Evolutionary conservation across 768 basidiomycete species (phyloP).

Genomic region (Coprinopsis sp.): DNA sequence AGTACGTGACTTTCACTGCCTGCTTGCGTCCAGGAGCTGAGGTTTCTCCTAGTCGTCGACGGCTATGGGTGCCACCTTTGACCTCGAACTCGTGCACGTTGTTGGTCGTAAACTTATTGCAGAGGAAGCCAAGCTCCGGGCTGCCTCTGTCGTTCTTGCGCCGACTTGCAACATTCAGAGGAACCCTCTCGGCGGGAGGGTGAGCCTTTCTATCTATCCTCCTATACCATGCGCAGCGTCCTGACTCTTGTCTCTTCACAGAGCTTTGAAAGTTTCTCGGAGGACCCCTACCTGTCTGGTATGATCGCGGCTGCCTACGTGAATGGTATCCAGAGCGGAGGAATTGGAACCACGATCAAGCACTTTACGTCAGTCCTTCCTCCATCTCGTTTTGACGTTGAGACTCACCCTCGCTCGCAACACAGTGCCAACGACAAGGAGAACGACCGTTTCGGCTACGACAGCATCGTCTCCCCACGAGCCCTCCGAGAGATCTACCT

Average conservation of each 20-base stretch:
- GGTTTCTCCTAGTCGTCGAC: slow-evolving; percentile 47
- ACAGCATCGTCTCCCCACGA: slow-evolving; percentile 59
- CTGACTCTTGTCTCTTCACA: slow-evolving; percentile 16
- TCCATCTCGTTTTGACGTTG: background rate
- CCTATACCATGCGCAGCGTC: background rate
- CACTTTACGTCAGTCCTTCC: slow-evolving; percentile 61
- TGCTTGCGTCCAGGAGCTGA: background rate
- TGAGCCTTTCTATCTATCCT: slow-evolving; percentile 21
- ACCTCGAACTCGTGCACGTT: slow-evolving; percentile 56
- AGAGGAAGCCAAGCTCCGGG: slow-evolving; percentile 63
- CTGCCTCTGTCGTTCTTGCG: slow-evolving; percentile 66
- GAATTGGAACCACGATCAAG: slow-evolving; percentile 74
- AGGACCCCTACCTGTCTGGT: slow-evolving; percentile 74
- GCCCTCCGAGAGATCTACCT: slow-evolving; percentile 74
- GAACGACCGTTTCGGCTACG: slow-evolving; percentile 65
- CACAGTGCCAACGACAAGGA: slow-evolving; percentile 76
- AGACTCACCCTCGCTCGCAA: background rate
- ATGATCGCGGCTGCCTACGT: slow-evolving; percentile 66
- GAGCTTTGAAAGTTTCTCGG: slow-evolving; percentile 77
- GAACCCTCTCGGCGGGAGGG: slow-evolving; percentile 70
- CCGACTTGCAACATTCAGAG: slow-evolving; percentile 86
- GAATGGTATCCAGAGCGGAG: slow-evolving; percentile 72
- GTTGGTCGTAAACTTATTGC: slow-evolving; percentile 65
- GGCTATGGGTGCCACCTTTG: slow-evolving; percentile 72
- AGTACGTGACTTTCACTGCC: slow-evolving; percentile 28